Conservation (phyloP, 1,284 basidiomycete genomes). For the Trichosporon asahii region DNA sequence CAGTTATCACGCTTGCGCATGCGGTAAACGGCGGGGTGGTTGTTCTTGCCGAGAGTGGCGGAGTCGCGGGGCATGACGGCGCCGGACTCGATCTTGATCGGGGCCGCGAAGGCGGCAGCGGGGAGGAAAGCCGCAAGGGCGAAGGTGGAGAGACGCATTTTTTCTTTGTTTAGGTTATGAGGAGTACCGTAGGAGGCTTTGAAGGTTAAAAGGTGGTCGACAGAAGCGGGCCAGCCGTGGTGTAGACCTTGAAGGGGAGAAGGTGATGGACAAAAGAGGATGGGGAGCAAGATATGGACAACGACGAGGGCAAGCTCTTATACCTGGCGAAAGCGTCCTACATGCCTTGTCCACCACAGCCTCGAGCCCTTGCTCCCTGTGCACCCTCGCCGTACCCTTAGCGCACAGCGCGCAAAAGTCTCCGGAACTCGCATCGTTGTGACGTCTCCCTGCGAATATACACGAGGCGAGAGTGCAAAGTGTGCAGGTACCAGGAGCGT, state of each 20-base stretch:
- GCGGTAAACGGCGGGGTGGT: neutral
- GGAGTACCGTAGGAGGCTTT: neutral
- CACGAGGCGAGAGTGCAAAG: neutral
- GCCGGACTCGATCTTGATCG: neutral
- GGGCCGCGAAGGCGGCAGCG: neutral
- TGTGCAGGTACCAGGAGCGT: neutral
- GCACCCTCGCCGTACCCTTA: neutral
- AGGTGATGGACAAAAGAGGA: neutral
- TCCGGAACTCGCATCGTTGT: neutral
- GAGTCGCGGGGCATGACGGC: neutral
- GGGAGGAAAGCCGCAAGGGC: neutral
- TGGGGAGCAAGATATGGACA: neutral
- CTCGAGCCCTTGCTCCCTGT: neutral
- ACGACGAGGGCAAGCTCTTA: neutral
- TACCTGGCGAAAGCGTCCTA: neutral
- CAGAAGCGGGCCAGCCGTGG: neutral
- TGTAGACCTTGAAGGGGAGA: neutral
- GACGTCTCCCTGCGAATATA: neutral
- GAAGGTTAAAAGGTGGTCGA: neutral
- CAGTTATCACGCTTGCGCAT: neutral
- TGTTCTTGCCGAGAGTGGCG: neutral
- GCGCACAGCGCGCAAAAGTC: neutral
- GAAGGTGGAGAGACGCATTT: conserved; percentile 4
- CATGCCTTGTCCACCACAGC: neutral
- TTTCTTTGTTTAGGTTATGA: neutral